Evolutionary conservation across 1,139 yeast species (phyloP), one percentile per base, ranked within the genome.

Genomic region (Candida tunisiensis): DNA sequence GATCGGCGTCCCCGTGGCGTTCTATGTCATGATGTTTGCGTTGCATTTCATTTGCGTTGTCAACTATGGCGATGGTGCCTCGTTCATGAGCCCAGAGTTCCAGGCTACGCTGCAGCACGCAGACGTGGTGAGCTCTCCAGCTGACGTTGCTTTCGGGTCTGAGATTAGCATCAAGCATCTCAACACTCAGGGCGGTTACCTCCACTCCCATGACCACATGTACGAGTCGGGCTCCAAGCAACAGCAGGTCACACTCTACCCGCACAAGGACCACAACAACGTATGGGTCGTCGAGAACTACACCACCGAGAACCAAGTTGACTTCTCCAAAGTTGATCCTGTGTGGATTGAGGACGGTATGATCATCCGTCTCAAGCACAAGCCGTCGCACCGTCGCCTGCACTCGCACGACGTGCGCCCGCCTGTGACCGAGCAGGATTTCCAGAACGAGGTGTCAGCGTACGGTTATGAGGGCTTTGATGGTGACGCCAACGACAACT

Each of bases 381-480:
- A 60, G 26, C 48, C 56, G 30, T 70, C 93, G 15, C 62, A 64
- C 29, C 72, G 88, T 49, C 72, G 98, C 57, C 66, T 91, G 46
- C 98, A 91, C 53, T 79, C 96, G 16, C 98, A 91, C 49, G 96
- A 88, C 51, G 79, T 80, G 49, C 75, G 91, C 48, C 85, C 96
- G 15, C 93, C 95, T 12, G 93, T 85, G 16, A 65, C 85, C 35
- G 85, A 75, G 48, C 74, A 74, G 41, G 98, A 88, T 47, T 91
- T 95, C 92, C 93, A 83, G 57, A 80, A 80, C 54, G 99, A 91
- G 58, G 93, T 71, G 16, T 71, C 93, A 11, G 72, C 82, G 50
- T 91, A 91, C 48, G 99, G 99, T 12, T 79, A 55, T 47, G 80
- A 75, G 27, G 95, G 92, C 5, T 91, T 88, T 44, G 71, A 51